Evolutionary conservation across 306 rosid species (phyloP), one percentile per base, ranked within the genome.

Genomic region (Pterocarpus macrocarpus): DNA sequence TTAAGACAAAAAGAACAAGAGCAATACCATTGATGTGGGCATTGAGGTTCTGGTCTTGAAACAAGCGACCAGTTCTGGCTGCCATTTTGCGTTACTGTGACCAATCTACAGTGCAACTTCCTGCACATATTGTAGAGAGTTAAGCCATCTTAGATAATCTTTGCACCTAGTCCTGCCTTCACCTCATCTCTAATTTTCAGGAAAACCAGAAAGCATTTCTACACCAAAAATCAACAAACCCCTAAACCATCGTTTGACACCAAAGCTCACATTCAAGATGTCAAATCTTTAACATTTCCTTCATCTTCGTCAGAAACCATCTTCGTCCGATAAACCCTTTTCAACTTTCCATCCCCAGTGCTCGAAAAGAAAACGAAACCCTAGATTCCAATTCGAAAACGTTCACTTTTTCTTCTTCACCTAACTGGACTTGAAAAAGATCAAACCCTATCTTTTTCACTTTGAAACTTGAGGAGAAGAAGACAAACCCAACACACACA

Each of bases 1-100:
- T 22, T 4, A 72, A 71, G 7, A 58, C 52, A 30, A 68, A 69
- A 69, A 35, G 69, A 76, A 72, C 49, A 8, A 75, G 56, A 79
- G 57, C 14, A 73, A 28, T 89, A 92, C 95, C 95, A 79, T 65
- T 74, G 36, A 69, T 53, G 7, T 61, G 89, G 35, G 57, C 73
- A 64, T 36, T 85, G 39, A 78, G 68, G 73, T 88, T 86, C 80
- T 83, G 88, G 62, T 92, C 90, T 62, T 82, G 90, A 69, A 86
- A 61, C 71, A 85, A 74, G 57, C 69, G 80, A 69, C 72, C 79
- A 56, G 88, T 68, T 73, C 72, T 52, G 58, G 90, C 6, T 50
- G 97, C 88, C 97, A 92, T 92, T 63, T 30, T 4, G 55, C 17
- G 57, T 72, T 66, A 72, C 3, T 16, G 44, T 16, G 7, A 12